A percentile compares a stretch with the other conserved stretches of the same genome.
Evolutionary conservation across 2,329 filamentous ascomycete genomes (phyloP).

Genomic region (Clarireedia hainanense): DNA sequence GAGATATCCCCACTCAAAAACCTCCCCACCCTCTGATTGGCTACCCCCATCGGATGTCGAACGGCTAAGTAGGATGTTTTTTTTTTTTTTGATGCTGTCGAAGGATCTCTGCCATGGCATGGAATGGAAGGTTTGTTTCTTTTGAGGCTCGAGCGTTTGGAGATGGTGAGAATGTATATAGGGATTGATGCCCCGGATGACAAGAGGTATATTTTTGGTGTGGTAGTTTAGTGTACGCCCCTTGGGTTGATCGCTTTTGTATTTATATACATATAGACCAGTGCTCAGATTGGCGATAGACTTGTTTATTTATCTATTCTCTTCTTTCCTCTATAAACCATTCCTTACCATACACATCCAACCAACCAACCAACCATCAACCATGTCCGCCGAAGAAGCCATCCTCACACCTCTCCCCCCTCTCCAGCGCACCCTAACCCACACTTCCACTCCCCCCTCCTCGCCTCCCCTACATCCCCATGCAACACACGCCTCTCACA

Average conservation of each 20-base stretch:
- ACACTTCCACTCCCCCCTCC: not conserved
- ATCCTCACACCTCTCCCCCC: not conserved
- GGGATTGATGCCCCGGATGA: no score
- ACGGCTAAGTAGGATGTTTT: not conserved
- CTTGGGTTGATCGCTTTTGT: no score
- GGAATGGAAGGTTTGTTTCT: no score
- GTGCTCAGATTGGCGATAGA: not conserved
- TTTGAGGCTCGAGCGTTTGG: no score
- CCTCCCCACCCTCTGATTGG: not conserved
- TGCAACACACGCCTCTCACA: constrained; percentile 15
- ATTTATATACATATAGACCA: no score
- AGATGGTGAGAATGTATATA: no score
- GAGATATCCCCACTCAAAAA: not conserved
- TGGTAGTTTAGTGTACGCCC: no score
- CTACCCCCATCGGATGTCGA: not conserved
- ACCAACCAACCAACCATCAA: not conserved
- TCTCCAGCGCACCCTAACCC: not conserved
- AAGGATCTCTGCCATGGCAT: no score
- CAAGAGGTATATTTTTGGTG: no score
- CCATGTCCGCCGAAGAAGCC: not conserved
- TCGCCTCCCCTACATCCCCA: not conserved
- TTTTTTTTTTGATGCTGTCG: no score
- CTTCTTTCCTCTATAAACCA: not conserved
- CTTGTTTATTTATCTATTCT: not conserved
- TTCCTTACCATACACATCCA: not conserved